Evolutionary conservation across 208 protist species (phyloP).

Genomic region (Crithidia sp.): DNA sequence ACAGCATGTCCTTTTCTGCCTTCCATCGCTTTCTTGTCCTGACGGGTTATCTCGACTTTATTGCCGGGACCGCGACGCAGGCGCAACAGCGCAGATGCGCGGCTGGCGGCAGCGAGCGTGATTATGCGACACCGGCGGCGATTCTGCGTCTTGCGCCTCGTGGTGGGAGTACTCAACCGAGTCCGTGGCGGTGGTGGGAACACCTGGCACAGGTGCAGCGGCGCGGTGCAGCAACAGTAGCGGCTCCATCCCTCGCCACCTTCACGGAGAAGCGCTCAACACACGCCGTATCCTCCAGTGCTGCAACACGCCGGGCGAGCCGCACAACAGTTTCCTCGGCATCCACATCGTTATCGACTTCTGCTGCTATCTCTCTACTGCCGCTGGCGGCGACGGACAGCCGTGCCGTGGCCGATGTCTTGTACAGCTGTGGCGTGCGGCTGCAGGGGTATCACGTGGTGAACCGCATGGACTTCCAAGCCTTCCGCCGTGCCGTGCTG

Average conservation of each 20-base stretch:
- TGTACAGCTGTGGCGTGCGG: conserved; percentile 51
- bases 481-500: conserved; percentile 67
- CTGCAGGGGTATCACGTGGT: conserved; percentile 64
- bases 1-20: conserved; percentile 31
- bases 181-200: not conserved
- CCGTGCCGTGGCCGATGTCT: conserved; percentile 48
- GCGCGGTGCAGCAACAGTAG: not conserved
- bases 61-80: conserved; percentile 10
- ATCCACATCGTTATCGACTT: not conserved
- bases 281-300: not conserved
- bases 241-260: not conserved
- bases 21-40: conserved; percentile 30
- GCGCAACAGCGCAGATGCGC: not conserved
- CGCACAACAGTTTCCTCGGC: not conserved
- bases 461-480: conserved; percentile 52
- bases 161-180: not conserved
- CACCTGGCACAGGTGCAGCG: conserved; percentile 24
- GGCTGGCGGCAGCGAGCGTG: not conserved
- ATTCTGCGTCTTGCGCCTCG: no score
- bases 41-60: conserved; percentile 31
- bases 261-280: not conserved
- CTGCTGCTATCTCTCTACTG: conserved; percentile 24
- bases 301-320: not conserved
- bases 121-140: no score
- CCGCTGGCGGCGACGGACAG: conserved; percentile 44